Base-by-base conservation (phyloP, 192 early-diverging fungal genomes). In the Podila epigama region DNA sequence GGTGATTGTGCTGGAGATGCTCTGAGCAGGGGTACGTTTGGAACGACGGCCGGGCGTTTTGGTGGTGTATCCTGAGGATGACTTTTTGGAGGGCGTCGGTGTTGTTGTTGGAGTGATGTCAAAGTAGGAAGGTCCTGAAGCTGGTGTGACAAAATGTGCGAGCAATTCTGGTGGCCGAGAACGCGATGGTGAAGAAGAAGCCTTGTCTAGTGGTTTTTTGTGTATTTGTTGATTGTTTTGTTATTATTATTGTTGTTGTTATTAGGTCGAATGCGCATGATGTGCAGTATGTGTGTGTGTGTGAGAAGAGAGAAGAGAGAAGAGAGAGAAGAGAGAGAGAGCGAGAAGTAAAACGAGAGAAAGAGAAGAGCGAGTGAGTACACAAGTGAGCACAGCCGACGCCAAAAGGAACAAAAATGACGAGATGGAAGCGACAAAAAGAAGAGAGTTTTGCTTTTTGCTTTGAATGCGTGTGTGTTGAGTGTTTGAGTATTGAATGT, bases 1-100 rank as follows among this genome's bases (percentile, higher is more conserved):
- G 29, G 72, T 68, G 53, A 75, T 75, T 5, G 72, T 68, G 59
- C 65, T 68, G 4, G 72, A 75, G 53, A 75, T 58, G 34, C 72
- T 75, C 11, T 75, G 64, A 28, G 65, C 72, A 27, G 72, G 53
- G 3, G 65, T 75, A 12, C 72, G 58, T 51, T 68, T 75, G 9
- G 72, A n/a, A 16, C 72, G 72, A 36, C 72, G 58, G 15, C 65
- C 65, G 9, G 72, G 64, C 15, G 72, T 75, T 34, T 68, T 75
- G 7, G 72, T 75, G 13, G 60, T 55, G 40, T 62, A 63, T 22
- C 50, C 64, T 0, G 64, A 57, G 3, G 70, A 60, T 51, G 60
- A 68, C 51, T 56, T 61, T 15, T 64, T 48, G 27, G 27, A 36
- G 2, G 64, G 40, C 0, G 51, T n/a, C 12, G 48, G 37, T 22